phyloP scores from a whole-genome alignment of 2,329 filamentous ascomycete species.

The Penicillium thymicola region DNA sequence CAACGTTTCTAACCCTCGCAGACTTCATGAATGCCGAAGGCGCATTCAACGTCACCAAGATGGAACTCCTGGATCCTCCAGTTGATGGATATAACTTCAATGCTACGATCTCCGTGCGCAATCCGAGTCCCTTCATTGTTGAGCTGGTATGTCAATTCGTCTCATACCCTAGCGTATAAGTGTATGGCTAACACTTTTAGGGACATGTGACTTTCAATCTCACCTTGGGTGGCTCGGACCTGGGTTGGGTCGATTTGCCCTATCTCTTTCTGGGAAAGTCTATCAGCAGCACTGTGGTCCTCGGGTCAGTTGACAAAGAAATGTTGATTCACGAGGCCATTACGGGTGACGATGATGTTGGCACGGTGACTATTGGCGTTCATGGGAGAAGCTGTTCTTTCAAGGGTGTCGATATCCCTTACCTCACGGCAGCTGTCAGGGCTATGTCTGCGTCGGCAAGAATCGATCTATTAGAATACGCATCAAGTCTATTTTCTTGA shows the following conservation, averaged over 20 bases:
- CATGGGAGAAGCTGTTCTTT: constrained; percentile 24
- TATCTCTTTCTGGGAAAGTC: constrained; percentile 18
- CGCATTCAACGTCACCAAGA: constrained; percentile 23
- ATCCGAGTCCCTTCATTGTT: constrained; percentile 21
- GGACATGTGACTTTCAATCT: constrained; percentile 27
- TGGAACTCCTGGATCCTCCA: constrained; percentile 16
- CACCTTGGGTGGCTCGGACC: constrained; percentile 15
- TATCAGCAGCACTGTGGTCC: constrained; percentile 10
- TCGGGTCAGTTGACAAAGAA: constrained; percentile 18
- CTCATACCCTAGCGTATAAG: neutral
- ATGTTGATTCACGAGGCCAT: constrained; percentile 22
- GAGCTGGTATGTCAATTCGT: constrained; percentile 19
- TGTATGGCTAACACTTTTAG: constrained; percentile 5
- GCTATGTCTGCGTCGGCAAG: constrained; percentile 17
- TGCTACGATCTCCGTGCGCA: constrained; percentile 23
- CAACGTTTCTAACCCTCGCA: neutral
- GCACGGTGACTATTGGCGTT: constrained; percentile 22
- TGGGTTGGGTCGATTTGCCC: constrained; percentile 25
- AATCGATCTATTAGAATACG: constrained; percentile 24
- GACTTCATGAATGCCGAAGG: constrained; percentile 22
- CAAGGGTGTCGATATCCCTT: constrained; percentile 27
- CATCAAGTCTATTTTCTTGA: constrained; percentile 7
- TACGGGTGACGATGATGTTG: constrained; percentile 13
- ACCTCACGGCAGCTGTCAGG: constrained; percentile 24
- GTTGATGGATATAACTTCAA: constrained; percentile 27